Evolutionary conservation across 495 filamentous ascomycete genomes (phyloP).

Genomic region (Saxophila tyrrhenica): DNA sequence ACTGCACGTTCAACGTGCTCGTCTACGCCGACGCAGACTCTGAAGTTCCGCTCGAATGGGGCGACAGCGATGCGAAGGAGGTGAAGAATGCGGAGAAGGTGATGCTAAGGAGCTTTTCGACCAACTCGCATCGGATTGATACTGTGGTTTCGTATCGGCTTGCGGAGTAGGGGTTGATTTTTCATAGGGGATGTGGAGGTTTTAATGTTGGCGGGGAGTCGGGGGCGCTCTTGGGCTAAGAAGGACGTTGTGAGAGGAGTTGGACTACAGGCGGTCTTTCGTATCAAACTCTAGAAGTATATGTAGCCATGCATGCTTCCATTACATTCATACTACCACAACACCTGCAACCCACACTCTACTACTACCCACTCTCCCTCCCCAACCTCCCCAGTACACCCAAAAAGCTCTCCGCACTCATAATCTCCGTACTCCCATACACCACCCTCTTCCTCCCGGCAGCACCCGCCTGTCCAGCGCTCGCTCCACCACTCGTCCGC

Average conservation of each 20-base stretch:
- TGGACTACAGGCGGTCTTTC: too few species aligned
- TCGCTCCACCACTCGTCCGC: conserved; percentile 46
- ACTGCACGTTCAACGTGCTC: conserved; percentile 97
- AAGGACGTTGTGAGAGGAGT: too few species aligned
- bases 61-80: conserved; percentile 96
- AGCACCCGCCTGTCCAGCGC: conserved; percentile 37
- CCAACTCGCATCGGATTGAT: conserved; percentile 82
- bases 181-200: too few species aligned
- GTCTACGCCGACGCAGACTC: conserved; percentile 96
- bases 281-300: too few species aligned
- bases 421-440: conserved; percentile 89
- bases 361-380: conserved; percentile 32
- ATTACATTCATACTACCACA: neutral
- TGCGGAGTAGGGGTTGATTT: neutral
- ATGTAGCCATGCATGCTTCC: neutral
- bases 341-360: neutral
- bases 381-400: conserved; percentile 71
- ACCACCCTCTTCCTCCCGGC: conserved; percentile 56
- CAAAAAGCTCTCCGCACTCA: conserved; percentile 85
- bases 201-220: too few species aligned
- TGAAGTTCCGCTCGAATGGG: conserved; percentile 96
- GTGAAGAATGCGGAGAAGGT: conserved; percentile 94
- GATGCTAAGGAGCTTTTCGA: conserved; percentile 89
- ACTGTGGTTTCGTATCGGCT: conserved; percentile 82
- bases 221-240: too few species aligned